phyloP scores from a whole-genome alignment of 2,329 filamentous ascomycete species.

The Aspergillus ochraceoroseus region DNA sequence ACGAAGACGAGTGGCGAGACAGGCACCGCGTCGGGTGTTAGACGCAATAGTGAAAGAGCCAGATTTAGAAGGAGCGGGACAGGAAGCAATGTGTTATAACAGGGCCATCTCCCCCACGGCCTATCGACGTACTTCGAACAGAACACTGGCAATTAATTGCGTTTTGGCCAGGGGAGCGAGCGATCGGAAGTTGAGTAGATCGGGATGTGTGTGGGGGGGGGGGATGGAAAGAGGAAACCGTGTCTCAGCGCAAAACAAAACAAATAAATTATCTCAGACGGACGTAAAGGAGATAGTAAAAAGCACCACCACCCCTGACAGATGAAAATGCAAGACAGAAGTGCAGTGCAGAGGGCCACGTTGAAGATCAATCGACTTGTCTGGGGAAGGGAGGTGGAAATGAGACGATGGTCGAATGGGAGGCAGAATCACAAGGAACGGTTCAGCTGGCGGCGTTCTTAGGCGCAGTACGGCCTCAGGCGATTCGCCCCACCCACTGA shows the following conservation, averaged over 20 bases:
- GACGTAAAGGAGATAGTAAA: neutral
- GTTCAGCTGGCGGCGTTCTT: conserved; percentile 1
- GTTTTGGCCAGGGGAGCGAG: neutral
- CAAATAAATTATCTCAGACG: neutral
- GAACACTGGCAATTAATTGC: neutral
- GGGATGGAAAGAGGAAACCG: neutral
- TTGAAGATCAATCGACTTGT: conserved; percentile 22
- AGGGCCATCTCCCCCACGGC: conserved; percentile 17
- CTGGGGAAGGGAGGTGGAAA: conserved; percentile 19
- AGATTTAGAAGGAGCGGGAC: neutral
- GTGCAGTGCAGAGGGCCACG: conserved; percentile 18
- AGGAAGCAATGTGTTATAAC: conserved; percentile 12
- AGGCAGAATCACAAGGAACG: conserved; percentile 16
- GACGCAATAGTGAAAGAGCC: no score
- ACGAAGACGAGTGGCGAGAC: neutral
- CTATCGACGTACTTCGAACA: conserved; percentile 7
- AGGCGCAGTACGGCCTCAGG: conserved; percentile 2
- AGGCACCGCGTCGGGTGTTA: no score
- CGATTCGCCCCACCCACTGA: conserved; percentile 9
- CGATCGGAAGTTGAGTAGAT: no score
- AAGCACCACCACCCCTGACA: conserved; percentile 12
- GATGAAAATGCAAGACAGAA: conserved; percentile 16
- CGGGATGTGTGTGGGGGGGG: neutral
- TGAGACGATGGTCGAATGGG: conserved; percentile 16
- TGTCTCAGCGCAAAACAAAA: neutral